Evolutionary conservation across 768 basidiomycete genomes (phyloP), one percentile per base, ranked within the genome.

Genomic region (Bullera alba): DNA sequence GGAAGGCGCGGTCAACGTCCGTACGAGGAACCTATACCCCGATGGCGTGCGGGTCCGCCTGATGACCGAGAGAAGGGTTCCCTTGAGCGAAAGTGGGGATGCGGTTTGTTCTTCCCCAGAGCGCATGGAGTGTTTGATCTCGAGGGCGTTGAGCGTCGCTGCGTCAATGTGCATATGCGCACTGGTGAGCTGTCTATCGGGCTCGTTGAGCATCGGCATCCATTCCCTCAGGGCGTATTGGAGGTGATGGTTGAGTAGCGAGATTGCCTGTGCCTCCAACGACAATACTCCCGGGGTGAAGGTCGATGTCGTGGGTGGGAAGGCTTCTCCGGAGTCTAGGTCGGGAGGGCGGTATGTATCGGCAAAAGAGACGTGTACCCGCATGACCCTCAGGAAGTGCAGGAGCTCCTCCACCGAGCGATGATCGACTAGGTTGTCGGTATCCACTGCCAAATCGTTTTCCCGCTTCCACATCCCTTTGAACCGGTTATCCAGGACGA

Each of bases 401-500:
- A 62, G 46, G 2, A 66, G 53, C 14, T 56, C 50, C 16, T 26
- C 35, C 14, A 48, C 47, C 26, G 50, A 29, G n/a, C 28, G 21
- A 34, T 35, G 32, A 17, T 32, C 41, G 26, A 28, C 10, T 10
- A 36, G 12, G 26, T 28, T 37, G 1, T 4, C 16, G 6, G 39
- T 25, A 16, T 22, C 45, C 25, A n/a, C 22, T 12, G 17, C 46
- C 3, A 4, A n/a, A 30, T 25, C 2, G 15, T 37, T 21, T 28
- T 30, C n/a, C 22, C 35, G n/a, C 22, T 34, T 6, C 57, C 57
- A 61, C 2, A 29, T 15, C 6, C 19, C 5, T 28, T 39, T 50
- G 10, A 66, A 35, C 0, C 39, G 19, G 4, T 22, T 16, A 25
- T 67, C 63, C 3, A 93, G 78, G 39, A 95, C 83, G 38, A 95